Evolutionary conservation across 1,139 yeast species (phyloP), one percentile per base, ranked within the genome.

Genomic region (Debaryomycetaceae sp.): DNA sequence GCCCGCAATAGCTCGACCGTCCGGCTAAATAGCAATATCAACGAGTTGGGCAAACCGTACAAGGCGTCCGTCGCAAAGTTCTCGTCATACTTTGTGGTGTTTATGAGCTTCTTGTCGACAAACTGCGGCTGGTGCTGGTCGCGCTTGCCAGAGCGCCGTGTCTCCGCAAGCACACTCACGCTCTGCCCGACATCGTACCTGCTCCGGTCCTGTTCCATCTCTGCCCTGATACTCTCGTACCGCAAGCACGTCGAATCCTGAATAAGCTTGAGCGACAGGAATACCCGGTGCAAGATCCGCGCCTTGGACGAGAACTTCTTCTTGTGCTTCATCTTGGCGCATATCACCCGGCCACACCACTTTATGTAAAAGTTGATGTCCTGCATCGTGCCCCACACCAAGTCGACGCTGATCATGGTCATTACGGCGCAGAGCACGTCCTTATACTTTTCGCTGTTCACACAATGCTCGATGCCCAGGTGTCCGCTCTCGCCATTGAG

Each of bases 301-400:
- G 94, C 94, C 51, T 83, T 83, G 15, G 82, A 66, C 1, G 90
- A 77, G 20, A 83, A 53, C 36, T 69, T 70, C 44, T 77, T 77
- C 45, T 85, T 73, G 31, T 62, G 66, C 27, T 58, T 59, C 77
- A 78, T 77, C 42, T 87, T 73, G 40, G 76, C 71, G 25, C 70
- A 67, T 20, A 85, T 78, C 29, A 82, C 78, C 34, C 69, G 69
- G 35, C 83, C 90, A 56, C 94, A 81, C 45, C 86, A 75, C 30
- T 74, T 69, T 32, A 85, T 61, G 51, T 83, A 82, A 34, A 75
- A 68, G 36, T 75, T 74, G 41, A 94, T 82, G 40, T 82, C 93
- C 35, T 79, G 78, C 92, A 81, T 82, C 2, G 92, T 78, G 2
- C 95, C 95, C 82, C 93, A 80, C 6, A 82, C 90, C 32, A 82